phyloP scores from a whole-genome alignment of 257 asterid species.

The Solanum chilense region DNA sequence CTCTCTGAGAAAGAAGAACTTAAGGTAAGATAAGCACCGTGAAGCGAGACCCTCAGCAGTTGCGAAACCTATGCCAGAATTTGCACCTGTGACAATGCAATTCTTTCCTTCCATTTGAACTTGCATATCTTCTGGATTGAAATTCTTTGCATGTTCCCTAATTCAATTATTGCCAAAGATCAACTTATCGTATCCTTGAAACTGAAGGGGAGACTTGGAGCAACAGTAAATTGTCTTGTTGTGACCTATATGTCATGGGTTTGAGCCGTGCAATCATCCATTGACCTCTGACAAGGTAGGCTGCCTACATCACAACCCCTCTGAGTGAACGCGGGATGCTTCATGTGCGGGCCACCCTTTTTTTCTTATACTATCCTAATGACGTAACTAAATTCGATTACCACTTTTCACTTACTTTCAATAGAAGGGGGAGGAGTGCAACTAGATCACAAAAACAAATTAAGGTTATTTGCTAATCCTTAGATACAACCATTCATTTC shows the following conservation, averaged over 20 bases:
- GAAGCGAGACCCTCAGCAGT: constrained; percentile 87
- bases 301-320: background rate
- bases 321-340: background rate
- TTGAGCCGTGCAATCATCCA: background rate
- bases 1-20: background rate
- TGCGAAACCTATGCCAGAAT: constrained; percentile 88
- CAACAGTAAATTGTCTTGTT: background rate
- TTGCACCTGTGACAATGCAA: constrained; percentile 90
- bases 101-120: constrained; percentile 62
- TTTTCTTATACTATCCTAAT: background rate
- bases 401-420: background rate
- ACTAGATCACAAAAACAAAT: background rate
- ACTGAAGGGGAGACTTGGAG: background rate
- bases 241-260: background rate
- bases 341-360: background rate
- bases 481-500: background rate
- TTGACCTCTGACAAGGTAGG: background rate
- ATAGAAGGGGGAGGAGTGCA: background rate
- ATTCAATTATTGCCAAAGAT: background rate
- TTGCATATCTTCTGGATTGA: constrained; percentile 68
- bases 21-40: constrained; percentile 30
- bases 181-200: background rate
- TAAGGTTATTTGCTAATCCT: background rate
- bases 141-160: constrained; percentile 76
- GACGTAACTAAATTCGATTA: background rate